Conservation (phyloP, 306 rosid genomes). For the Trifolium repens region DNA sequence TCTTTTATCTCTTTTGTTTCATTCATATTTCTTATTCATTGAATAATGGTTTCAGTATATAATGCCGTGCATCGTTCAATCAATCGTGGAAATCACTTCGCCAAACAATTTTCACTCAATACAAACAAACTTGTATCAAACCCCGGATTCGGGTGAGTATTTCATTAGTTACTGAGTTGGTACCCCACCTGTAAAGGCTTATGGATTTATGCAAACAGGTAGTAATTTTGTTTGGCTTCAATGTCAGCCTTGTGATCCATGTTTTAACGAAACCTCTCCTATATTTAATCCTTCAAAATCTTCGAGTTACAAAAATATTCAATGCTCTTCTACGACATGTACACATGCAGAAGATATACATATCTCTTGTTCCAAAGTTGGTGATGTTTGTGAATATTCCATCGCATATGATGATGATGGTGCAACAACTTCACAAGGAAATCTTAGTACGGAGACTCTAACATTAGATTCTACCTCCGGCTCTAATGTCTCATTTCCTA, state of each 20-base stretch:
- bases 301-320: no score
- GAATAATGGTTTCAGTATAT: background rate
- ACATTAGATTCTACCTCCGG: slow-evolving; percentile 44
- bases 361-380: no score
- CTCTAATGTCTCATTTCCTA: no score
- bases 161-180: slow-evolving; percentile 41
- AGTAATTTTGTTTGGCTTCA: slow-evolving; percentile 64
- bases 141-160: background rate
- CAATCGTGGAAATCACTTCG: background rate
- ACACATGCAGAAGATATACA: no score
- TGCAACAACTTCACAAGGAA: slow-evolving; percentile 14
- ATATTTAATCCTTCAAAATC: no score
- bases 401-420: no score
- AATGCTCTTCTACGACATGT: no score
- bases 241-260: slow-evolving; percentile 55
- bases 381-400: no score
- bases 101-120: background rate
- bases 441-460: slow-evolving; percentile 46
- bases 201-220: slow-evolving; percentile 56
- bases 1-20: background rate
- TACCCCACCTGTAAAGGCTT: slow-evolving; percentile 50
- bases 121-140: background rate
- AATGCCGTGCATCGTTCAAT: background rate
- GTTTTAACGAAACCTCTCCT: no score
- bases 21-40: background rate